Base-by-base conservation (phyloP, 2,329 filamentous ascomycete species). In the Ceratocystis huliohia region DNA sequence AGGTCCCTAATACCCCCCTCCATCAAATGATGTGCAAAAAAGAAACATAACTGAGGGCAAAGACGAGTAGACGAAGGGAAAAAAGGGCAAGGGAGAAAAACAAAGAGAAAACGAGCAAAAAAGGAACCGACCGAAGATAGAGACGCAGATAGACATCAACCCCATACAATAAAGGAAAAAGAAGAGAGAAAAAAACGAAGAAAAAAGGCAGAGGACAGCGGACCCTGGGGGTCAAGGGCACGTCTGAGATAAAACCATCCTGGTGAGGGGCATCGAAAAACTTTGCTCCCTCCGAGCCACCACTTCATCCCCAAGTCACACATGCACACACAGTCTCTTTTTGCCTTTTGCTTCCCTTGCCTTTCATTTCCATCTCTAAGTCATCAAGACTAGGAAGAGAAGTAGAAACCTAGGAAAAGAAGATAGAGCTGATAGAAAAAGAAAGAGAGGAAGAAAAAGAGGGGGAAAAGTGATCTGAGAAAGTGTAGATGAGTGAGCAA, bases 71-170 rank as follows among this genome's bases (percentile, higher is more conserved):
- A 41, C 10, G 37, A 25, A 8, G 28, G 13, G 53, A 3, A 33
- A 30, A 28, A 59, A 59, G 53, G 15, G 28, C 17, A 17, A 59
- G 53, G 28, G 28, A 37, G 28, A 59, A 59, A 59, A 59, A 59
- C 53, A 59, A 59, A 37, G 53, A 59, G 25, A 59, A 17, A 33
- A 59, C 15, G 25, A 25, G 17, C 53, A 59, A 33, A 59, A 59
- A 59, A 59, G 53, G 53, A 59, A 59, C 53, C 53, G 28, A 33
- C 53, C 53, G 17, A 59, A 59, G 28, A 59, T 59, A 30, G 53
- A 59, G 53, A 25, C 15, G 15, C 15, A 33, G 53, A 59, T 25
- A 17, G 33, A 33, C 53, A 30, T 59, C 20, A 59, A 15, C 53
- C 53, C 53, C 53, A 30, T 30, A 59, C 28, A 30, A 59, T 25